These are phyloP conservation scores for Thuja plicata DNA, from an alignment of 83 land plant genomes.

Conservation along the genomic window DNA sequence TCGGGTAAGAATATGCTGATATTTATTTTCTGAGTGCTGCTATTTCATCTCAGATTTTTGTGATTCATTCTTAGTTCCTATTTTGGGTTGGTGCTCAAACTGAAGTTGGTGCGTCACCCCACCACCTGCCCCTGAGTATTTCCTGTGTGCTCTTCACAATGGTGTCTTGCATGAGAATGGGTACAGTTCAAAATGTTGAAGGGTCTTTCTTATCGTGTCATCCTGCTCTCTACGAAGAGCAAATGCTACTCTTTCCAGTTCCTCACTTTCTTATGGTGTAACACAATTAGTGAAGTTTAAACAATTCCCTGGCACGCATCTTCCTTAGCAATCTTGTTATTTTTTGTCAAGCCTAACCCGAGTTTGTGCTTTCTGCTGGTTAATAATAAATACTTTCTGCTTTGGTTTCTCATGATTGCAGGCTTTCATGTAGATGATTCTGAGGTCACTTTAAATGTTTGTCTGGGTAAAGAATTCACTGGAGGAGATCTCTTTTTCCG, in stretches of 20 bases:
- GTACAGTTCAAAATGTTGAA: background rate
- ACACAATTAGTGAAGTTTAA: background rate
- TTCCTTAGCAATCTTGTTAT: background rate
- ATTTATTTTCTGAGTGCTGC: too few species aligned
- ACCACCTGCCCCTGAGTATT: too few species aligned
- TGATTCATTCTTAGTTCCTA: too few species aligned
- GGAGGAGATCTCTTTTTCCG: slow-evolving; percentile 97
- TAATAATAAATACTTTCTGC: background rate
- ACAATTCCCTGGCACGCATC: background rate
- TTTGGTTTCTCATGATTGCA: slow-evolving; percentile 19
- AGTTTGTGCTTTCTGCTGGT: background rate
- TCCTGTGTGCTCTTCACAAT: too few species aligned
- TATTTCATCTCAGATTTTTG: too few species aligned
- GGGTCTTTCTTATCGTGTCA: background rate
- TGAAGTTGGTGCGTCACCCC: too few species aligned
- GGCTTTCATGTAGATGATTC: slow-evolving; percentile 99
- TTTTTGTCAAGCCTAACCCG: background rate
- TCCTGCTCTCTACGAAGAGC: background rate
- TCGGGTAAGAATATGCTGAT: too few species aligned
- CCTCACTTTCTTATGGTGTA: background rate
- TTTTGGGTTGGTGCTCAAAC: too few species aligned
- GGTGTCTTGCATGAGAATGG: background rate
- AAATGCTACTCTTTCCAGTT: background rate
- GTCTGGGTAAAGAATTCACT: slow-evolving; percentile 89
- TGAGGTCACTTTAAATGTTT: slow-evolving; percentile 97